Conservation (phyloP, 345 rosid species). For the Crucihimalaya himalaica region DNA sequence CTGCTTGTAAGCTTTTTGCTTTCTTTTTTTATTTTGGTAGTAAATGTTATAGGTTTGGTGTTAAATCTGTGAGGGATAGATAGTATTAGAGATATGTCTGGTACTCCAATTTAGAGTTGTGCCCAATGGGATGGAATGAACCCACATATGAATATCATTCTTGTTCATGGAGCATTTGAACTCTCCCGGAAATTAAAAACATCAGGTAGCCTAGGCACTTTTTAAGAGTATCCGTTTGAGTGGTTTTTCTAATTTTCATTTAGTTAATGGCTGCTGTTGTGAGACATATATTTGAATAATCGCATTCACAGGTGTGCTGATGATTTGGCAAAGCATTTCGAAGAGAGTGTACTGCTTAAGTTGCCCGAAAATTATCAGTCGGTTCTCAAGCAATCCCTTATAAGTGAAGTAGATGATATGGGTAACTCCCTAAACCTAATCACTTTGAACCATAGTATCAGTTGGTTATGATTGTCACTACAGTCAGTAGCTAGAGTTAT, state of each 20-base stretch:
- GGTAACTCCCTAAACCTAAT: conserved; percentile 43
- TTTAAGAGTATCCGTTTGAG: not conserved
- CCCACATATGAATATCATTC: conserved; percentile 55
- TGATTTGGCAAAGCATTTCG: conserved; percentile 63
- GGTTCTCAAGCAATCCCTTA: conserved; percentile 67
- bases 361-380: conserved; percentile 82
- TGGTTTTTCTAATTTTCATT: no score
- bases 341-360: conserved; percentile 67
- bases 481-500: not conserved
- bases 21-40: conserved; percentile 1
- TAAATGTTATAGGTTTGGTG: conserved; percentile 18
- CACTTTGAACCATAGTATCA: not conserved
- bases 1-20: not conserved
- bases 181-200: conserved; percentile 47
- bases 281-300: conserved; percentile 5
- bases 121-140: conserved; percentile 27
- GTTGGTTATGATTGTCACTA: not conserved
- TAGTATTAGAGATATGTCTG: not conserved
- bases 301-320: conserved; percentile 51
- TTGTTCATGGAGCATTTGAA: conserved; percentile 90
- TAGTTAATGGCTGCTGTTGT: not conserved
- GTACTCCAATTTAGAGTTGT: conserved; percentile 10
- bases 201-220: conserved; percentile 32
- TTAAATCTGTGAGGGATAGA: not conserved
- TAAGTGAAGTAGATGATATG: conserved; percentile 87